Percentiles rank a stretch among this genome's conserved stretches.
These are phyloP conservation scores for Nepenthes mirabilis DNA, from an alignment of 148 eudicot genomes.

Conservation along the genomic window DNA sequence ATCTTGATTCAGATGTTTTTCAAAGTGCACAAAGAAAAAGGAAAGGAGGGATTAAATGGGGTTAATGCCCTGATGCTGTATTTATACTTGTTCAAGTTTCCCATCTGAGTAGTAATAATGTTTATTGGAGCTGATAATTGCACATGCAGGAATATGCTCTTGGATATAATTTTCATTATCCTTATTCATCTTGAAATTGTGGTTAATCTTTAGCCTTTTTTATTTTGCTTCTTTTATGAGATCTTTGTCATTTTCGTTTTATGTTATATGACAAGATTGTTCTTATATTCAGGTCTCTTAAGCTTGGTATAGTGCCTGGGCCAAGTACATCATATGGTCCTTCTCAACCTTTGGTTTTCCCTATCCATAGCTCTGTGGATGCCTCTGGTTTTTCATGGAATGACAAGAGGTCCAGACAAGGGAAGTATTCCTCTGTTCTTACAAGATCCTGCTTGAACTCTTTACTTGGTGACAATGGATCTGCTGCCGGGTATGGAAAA, in stretches of 20 bases:
- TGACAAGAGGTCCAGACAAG: slow-evolving; percentile 60
- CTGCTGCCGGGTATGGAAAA: slow-evolving; percentile 38
- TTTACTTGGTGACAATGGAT: slow-evolving; percentile 21
- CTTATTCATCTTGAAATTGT: too few species aligned
- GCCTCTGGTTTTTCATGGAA: slow-evolving; percentile 52
- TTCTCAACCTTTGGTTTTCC: slow-evolving; percentile 32
- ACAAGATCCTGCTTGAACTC: slow-evolving; percentile 56
- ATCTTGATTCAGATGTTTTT: too few species aligned
- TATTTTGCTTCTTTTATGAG: neutral
- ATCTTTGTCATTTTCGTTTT: neutral
- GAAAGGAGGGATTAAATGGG: too few species aligned
- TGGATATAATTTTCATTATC: too few species aligned
- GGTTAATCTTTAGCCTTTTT: too few species aligned
- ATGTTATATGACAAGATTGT: neutral
- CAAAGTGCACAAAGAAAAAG: too few species aligned
- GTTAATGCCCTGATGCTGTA: neutral
- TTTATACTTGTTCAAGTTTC: neutral
- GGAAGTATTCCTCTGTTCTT: slow-evolving; percentile 47
- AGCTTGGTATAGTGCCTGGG: slow-evolving; percentile 40
- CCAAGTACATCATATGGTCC: slow-evolving; percentile 19
- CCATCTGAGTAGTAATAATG: too few species aligned
- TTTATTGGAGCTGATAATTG: too few species aligned
- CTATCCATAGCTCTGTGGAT: slow-evolving; percentile 37
- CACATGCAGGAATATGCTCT: too few species aligned
- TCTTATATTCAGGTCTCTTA: slow-evolving; percentile 35